Conservation (phyloP, 805 yeast species). For the Candida oleophila region DNA sequence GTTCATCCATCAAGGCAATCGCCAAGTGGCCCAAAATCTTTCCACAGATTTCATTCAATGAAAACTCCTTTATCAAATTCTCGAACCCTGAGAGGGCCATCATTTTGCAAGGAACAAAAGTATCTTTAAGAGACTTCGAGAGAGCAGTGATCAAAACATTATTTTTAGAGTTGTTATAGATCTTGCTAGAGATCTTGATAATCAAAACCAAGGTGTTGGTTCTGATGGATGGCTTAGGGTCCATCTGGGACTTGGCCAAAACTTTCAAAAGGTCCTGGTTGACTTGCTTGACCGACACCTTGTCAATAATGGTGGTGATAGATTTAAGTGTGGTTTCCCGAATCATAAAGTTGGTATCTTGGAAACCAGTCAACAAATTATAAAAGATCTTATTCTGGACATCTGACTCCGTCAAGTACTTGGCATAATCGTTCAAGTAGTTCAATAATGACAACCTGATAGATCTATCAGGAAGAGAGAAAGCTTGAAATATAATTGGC, state of each 20-base stretch:
- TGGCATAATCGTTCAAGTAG: constrained; percentile 55
- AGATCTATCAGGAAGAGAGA: constrained; percentile 69
- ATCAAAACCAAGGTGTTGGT: constrained; percentile 73
- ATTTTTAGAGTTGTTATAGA: constrained; percentile 57
- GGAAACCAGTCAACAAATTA: constrained; percentile 73
- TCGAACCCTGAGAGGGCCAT: constrained; percentile 77
- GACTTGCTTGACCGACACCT: constrained; percentile 72
- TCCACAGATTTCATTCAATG: constrained; percentile 73
- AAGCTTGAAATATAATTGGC: constrained; percentile 65
- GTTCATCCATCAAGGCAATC: constrained; percentile 73
- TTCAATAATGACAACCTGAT: constrained; percentile 70
- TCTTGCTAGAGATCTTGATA: constrained; percentile 58
- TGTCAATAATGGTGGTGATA: constrained; percentile 57
- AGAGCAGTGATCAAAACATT: constrained; percentile 86
- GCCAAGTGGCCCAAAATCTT: constrained; percentile 83
- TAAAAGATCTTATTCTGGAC: constrained; percentile 70
- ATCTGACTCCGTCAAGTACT: constrained; percentile 52
- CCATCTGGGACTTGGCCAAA: constrained; percentile 80
- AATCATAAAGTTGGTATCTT: constrained; percentile 79
- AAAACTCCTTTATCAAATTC: constrained; percentile 60
- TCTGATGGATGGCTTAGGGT: constrained; percentile 71
- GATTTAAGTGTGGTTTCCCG: constrained; percentile 78
- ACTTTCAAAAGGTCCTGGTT: constrained; percentile 82
- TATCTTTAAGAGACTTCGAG: constrained; percentile 77
- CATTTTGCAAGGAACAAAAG: constrained; percentile 69